Conservation (phyloP, 352 stramenopile species). For the Phytophthora lateralis region DNA sequence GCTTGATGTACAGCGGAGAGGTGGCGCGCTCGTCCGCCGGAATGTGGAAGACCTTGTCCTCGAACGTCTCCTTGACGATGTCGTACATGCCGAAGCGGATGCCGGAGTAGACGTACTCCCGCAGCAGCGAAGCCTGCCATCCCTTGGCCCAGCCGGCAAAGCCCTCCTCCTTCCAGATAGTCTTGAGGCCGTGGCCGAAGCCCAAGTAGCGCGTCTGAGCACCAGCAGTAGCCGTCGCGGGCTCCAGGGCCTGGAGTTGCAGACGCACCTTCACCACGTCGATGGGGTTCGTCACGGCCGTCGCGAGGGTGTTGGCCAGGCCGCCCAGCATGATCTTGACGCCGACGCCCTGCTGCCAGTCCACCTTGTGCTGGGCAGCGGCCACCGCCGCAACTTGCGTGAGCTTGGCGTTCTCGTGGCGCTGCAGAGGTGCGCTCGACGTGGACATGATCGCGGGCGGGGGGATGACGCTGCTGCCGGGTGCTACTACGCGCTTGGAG, state of each 20-base stretch:
- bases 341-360: slow-evolving; percentile 49
- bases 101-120: slow-evolving; percentile 71
- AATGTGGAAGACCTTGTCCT: slow-evolving; percentile 52
- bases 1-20: slow-evolving; percentile 63
- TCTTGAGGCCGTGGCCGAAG: slow-evolving; percentile 51
- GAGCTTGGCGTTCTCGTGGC: slow-evolving; percentile 23
- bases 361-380: slow-evolving; percentile 31
- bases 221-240: slow-evolving; percentile 34
- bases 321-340: slow-evolving; percentile 65
- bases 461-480: slow-evolving; percentile 1
- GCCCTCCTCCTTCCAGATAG: slow-evolving; percentile 63
- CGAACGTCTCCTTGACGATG: slow-evolving; percentile 68
- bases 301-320: slow-evolving; percentile 53
- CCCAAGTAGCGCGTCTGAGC: slow-evolving; percentile 50
- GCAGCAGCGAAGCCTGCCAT: slow-evolving; percentile 58
- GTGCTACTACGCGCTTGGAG: slow-evolving; percentile 11
- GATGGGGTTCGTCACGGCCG: slow-evolving; percentile 58
- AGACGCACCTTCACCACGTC: slow-evolving; percentile 68
- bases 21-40: slow-evolving; percentile 38
- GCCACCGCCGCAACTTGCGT: slow-evolving; percentile 19
- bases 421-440: slow-evolving; percentile 16
- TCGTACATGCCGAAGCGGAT: slow-evolving; percentile 81
- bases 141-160: slow-evolving; percentile 58
- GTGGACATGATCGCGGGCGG: slow-evolving; percentile 16
- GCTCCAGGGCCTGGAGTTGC: slow-evolving; percentile 53